Conservation (phyloP, 192 early-diverging fungal genomes). For the Funneliformis mosseae region DNA sequence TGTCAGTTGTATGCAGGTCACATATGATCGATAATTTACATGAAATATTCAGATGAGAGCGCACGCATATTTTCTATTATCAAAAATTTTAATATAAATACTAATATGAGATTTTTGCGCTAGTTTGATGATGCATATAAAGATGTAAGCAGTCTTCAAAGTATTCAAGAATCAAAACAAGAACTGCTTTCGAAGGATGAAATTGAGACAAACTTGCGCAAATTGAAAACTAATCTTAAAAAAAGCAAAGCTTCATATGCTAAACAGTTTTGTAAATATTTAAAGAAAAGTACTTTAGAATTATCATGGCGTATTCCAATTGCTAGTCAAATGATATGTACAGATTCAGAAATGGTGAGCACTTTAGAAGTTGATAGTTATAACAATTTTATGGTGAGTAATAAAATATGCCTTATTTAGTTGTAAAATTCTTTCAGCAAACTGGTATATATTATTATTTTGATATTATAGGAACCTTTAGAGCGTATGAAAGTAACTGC, state of each 20-base stretch:
- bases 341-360: too few species aligned
- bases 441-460: too few species aligned
- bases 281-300: conserved; percentile 26
- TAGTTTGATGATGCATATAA: too few species aligned
- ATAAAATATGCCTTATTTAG: too few species aligned
- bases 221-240: conserved; percentile 25
- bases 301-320: conserved; percentile 1
- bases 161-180: conserved; percentile 22
- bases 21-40: conserved; percentile 22
- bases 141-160: conserved; percentile 10
- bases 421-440: too few species aligned
- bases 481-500: too few species aligned
- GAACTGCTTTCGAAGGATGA: too few species aligned
- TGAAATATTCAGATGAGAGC: conserved; percentile 14
- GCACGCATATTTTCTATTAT: conserved; percentile 13
- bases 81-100: conserved; percentile 7
- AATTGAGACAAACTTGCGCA: conserved; percentile 20
- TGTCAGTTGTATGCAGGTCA: conserved; percentile 23
- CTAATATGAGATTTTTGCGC: too few species aligned
- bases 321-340: conserved; percentile 4
- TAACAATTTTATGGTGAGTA: conserved; percentile 5
- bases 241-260: conserved; percentile 18
- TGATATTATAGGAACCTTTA: too few species aligned
- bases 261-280: conserved; percentile 16
- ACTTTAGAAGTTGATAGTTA: too few species aligned